These are phyloP conservation scores for Teratosphaeriaceae sp. DNA, from an alignment of 2,329 filamentous ascomycete species.

Conservation along the genomic window DNA sequence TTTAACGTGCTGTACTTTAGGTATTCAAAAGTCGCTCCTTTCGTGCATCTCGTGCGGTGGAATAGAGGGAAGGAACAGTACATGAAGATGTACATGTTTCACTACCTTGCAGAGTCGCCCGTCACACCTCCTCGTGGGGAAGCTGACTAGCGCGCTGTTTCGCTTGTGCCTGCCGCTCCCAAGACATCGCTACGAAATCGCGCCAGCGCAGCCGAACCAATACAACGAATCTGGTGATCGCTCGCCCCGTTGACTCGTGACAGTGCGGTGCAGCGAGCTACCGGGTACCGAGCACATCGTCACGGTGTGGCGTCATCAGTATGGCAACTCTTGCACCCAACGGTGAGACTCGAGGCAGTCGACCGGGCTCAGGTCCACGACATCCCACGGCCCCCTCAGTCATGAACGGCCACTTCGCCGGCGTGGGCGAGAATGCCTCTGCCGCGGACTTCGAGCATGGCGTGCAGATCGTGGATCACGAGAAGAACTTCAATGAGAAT, in stretches of 20 bases:
- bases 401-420: constrained; percentile 75
- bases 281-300: not conserved
- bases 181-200: not conserved
- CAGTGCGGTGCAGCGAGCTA: not conserved
- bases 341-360: not conserved
- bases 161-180: not conserved
- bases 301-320: not conserved
- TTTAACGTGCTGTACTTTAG: not conserved
- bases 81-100: too few relatives aligned
- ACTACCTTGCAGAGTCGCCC: too few relatives aligned
- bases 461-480: constrained; percentile 92
- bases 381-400: constrained; percentile 28
- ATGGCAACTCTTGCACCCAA: not conserved
- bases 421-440: constrained; percentile 58
- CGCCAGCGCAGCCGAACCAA: constrained; percentile 1
- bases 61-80: too few relatives aligned
- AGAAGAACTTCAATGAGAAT: constrained; percentile 90
- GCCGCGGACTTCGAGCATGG: constrained; percentile 77
- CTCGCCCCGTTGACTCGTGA: not conserved
- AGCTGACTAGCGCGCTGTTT: too few relatives aligned
- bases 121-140: too few relatives aligned
- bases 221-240: not conserved
- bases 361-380: constrained; percentile 13
- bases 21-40: too few relatives aligned
- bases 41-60: too few relatives aligned